Percentiles rank a stretch among this genome's conserved stretches.
These are phyloP conservation scores for Pistacia integerrima DNA, from an alignment of 345 rosid genomes.

Conservation along the genomic window DNA sequence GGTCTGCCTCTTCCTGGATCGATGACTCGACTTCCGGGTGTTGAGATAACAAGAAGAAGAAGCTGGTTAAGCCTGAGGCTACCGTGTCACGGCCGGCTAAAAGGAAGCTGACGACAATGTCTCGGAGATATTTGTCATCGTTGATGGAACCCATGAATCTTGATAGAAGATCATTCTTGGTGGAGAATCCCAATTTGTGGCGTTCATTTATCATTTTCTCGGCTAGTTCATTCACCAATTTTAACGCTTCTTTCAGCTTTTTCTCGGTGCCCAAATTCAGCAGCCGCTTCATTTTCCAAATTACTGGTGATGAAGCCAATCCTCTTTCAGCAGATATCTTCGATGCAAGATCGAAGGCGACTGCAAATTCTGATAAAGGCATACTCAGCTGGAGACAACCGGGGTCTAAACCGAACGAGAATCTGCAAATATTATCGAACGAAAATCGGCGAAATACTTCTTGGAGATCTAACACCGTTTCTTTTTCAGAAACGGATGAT, in stretches of 20 bases:
- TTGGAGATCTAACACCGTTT: slow-evolving; percentile 47
- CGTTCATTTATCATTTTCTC: slow-evolving; percentile 46
- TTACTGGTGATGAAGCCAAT: slow-evolving; percentile 37
- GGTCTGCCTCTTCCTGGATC: slow-evolving; percentile 49
- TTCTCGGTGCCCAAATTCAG: slow-evolving; percentile 64
- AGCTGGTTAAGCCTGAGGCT: slow-evolving; percentile 63
- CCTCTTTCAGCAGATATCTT: slow-evolving; percentile 53
- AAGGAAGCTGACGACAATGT: slow-evolving; percentile 66
- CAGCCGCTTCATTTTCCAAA: slow-evolving; percentile 60
- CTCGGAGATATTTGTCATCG: slow-evolving; percentile 63
- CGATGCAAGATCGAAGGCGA: slow-evolving; percentile 63
- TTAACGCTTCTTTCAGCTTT: slow-evolving; percentile 51
- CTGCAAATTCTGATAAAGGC: slow-evolving; percentile 51
- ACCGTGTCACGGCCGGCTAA: slow-evolving; percentile 84
- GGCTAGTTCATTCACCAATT: slow-evolving; percentile 46
- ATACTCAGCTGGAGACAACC: slow-evolving; percentile 51
- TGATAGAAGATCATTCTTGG: slow-evolving; percentile 54
- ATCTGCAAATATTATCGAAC: slow-evolving; percentile 56
- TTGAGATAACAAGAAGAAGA: slow-evolving; percentile 58
- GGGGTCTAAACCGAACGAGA: slow-evolving; percentile 71
- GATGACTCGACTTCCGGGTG: slow-evolving; percentile 49
- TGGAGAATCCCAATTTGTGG: slow-evolving; percentile 32
- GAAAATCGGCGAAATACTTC: slow-evolving; percentile 69
- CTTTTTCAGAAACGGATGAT: slow-evolving; percentile 19
- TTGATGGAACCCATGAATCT: slow-evolving; percentile 58